Base-by-base conservation (phyloP, 495 filamentous ascomycete species). In the Wilcoxina mikolae region DNA sequence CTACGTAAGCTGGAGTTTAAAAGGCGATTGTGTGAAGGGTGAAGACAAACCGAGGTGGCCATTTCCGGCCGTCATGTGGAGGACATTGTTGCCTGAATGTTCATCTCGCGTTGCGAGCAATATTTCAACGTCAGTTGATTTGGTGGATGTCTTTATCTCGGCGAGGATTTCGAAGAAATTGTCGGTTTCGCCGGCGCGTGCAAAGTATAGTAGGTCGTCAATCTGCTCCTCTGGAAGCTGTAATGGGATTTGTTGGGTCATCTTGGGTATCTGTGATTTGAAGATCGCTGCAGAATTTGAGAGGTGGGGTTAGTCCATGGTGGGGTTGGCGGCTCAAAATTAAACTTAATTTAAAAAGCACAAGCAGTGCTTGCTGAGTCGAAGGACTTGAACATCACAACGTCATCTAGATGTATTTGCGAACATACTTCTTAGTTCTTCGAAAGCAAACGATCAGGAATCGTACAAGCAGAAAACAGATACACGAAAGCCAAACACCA, bases 31-130 rank as follows among this genome's bases (percentile, higher is more conserved):
- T 10, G 48, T 17, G 24, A 35, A 11, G 12, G 9, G 17, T 23
- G 20, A 12, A 38, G 10, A 63, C 70, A 58, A 76, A 91, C 87
- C 84, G 43, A 72, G 53, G 62, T 91, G 84, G 27, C 89, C 89
- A 70, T 96, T 96, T 9, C 84, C 90, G 31, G 84, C 78, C 0
- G 87, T 85, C 76, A 87, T 94, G 70, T 96, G 90, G 62, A 95
- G 69, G 17, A 83, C 73, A 28, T 73, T 72, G 58, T 86, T 93
- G 23, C 81, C 80, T 53, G 78, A 82, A 26, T 78, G 72, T 23
- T 79, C 73, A 59, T 94, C 87, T 53, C 76, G 76, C 10, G 82
- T 80, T 27, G 76, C 75, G 27, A 71, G 59, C 24, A 95, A 65
- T 51, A 94, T 73, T 27, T 77, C 71, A 18, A 73, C 67, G 58